These are phyloP conservation scores for Trametes cingulata DNA, from an alignment of 768 basidiomycete genomes.

Conservation along the genomic window DNA sequence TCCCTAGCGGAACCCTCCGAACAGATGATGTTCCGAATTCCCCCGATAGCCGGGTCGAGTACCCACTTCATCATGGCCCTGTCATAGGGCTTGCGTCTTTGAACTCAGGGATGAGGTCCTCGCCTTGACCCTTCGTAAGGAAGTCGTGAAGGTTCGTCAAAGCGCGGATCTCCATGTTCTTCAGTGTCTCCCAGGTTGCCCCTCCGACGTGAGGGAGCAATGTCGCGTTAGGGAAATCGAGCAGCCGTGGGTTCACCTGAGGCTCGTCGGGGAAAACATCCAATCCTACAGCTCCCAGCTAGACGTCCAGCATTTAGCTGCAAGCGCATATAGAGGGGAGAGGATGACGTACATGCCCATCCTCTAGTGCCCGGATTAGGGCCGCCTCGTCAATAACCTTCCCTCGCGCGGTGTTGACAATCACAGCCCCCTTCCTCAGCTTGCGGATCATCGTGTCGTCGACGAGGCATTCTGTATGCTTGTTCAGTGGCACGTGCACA, in stretches of 20 bases:
- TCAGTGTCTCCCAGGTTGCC: conserved; percentile 77
- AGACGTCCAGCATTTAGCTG: conserved; percentile 8
- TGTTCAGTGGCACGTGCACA: conserved; percentile 78
- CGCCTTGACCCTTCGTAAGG: conserved; percentile 60
- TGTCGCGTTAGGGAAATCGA: conserved; percentile 79
- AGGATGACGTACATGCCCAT: conserved; percentile 71
- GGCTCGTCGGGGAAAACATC: conserved; percentile 91
- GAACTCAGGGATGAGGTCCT: conserved; percentile 66
- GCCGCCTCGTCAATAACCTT: conserved; percentile 89
- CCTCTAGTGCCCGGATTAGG: conserved; percentile 80
- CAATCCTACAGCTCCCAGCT: conserved; percentile 82
- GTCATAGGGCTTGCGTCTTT: no score
- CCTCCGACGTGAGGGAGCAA: conserved; percentile 94
- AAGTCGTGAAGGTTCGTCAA: conserved; percentile 76
- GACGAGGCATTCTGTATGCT: conserved; percentile 72
- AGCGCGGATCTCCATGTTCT: conserved; percentile 84
- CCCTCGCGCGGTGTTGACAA: conserved; percentile 88
- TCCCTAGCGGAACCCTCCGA: no score
- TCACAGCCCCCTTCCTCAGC: conserved; percentile 74
- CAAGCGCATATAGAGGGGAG: not conserved
- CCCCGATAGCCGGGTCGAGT: no score
- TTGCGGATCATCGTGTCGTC: conserved; percentile 73
- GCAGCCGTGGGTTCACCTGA: conserved; percentile 70
- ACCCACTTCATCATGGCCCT: no score
- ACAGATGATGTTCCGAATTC: no score